These are phyloP conservation scores for Globisporangium uncinulatum DNA, from an alignment of 352 stramenopile species.

Conservation along the genomic window DNA sequence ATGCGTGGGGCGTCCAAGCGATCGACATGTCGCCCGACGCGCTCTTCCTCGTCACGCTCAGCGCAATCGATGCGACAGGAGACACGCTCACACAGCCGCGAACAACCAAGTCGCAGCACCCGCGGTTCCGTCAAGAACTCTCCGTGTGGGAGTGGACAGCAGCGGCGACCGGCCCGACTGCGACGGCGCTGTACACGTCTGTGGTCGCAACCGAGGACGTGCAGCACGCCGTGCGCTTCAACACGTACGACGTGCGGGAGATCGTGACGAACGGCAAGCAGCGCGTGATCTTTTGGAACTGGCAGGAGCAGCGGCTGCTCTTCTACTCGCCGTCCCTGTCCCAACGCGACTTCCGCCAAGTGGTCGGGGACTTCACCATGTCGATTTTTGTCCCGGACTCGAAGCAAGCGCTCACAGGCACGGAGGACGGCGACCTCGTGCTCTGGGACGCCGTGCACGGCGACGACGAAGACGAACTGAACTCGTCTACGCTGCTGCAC, in stretches of 20 bases:
- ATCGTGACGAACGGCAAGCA: slow-evolving; percentile 86
- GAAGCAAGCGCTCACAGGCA: slow-evolving; percentile 80
- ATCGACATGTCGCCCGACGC: slow-evolving; percentile 89
- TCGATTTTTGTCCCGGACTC: slow-evolving; percentile 86
- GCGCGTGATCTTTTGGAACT: slow-evolving; percentile 90
- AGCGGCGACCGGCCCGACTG: slow-evolving; percentile 10
- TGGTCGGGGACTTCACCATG: slow-evolving; percentile 79
- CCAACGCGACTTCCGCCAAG: slow-evolving; percentile 76
- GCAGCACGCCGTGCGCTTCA: slow-evolving; percentile 85
- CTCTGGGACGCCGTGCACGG: slow-evolving; percentile 72
- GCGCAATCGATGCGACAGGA: slow-evolving; percentile 22
- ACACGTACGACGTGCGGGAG: slow-evolving; percentile 83
- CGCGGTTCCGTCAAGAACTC: slow-evolving; percentile 67
- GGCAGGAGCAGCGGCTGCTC: slow-evolving; percentile 67
- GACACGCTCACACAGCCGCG: slow-evolving; percentile 3
- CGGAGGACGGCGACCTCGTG: slow-evolving; percentile 81
- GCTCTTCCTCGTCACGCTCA: slow-evolving; percentile 86
- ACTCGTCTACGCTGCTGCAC: slow-evolving; percentile 12
- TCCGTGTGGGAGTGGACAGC: slow-evolving; percentile 88
- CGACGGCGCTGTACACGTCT: slow-evolving; percentile 42
- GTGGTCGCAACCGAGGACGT: slow-evolving; percentile 70
- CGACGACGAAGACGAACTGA: slow-evolving; percentile 19
- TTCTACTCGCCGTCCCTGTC: slow-evolving; percentile 84
- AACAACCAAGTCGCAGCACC: slow-evolving; percentile 2
- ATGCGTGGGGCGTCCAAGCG: slow-evolving; percentile 68